Conservation (phyloP, 805 yeast genomes). For the Saccharomycopsis guyanensis region DNA sequence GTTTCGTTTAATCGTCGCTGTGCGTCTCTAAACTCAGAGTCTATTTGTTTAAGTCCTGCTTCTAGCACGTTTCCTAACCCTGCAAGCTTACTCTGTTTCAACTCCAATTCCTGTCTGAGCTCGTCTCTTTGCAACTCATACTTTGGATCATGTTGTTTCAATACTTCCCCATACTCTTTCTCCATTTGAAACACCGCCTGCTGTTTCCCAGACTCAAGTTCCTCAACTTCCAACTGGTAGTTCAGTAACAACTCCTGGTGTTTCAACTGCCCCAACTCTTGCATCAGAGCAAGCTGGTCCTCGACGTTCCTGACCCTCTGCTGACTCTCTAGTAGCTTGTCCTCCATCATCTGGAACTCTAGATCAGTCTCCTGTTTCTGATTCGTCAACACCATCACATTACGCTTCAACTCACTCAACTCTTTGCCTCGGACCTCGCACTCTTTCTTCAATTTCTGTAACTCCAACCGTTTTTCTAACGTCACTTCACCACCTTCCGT, state of each 20-base stretch:
- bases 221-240: constrained; percentile 26
- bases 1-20: neutral
- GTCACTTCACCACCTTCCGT: constrained; percentile 1
- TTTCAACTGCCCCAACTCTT: constrained; percentile 28
- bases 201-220: neutral
- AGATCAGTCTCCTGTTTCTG: constrained; percentile 33
- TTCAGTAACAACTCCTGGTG: constrained; percentile 30
- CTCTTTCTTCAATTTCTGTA: constrained; percentile 18
- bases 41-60: neutral
- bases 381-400: constrained; percentile 30
- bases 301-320: constrained; percentile 23
- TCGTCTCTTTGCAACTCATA: constrained; percentile 16
- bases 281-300: constrained; percentile 26
- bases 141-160: neutral
- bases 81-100: neutral
- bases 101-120: constrained; percentile 12
- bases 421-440: constrained; percentile 21
- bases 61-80: neutral
- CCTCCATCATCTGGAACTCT: constrained; percentile 29
- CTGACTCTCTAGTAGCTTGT: constrained; percentile 24
- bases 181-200: neutral
- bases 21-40: neutral
- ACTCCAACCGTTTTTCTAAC: constrained; percentile 15
- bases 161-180: constrained; percentile 1
- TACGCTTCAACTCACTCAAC: constrained; percentile 22